Conservation (phyloP, 2,329 filamentous ascomycete species). For the Phoma sp. region DNA sequence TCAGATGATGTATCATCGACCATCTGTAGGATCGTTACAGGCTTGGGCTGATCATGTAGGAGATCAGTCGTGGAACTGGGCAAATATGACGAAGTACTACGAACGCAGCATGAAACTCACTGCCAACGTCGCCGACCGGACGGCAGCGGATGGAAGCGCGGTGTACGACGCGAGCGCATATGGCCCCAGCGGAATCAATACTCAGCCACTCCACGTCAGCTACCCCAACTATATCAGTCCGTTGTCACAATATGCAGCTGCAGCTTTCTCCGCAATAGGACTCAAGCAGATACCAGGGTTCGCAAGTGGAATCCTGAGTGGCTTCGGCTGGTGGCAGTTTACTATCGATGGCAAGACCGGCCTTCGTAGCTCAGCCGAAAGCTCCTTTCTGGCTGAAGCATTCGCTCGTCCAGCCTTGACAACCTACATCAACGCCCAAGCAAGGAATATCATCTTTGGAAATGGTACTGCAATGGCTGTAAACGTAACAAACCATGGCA, state of each 20-base stretch:
- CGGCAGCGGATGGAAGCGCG: not conserved
- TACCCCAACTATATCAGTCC: not conserved
- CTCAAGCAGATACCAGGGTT: not conserved
- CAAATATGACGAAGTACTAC: constrained; percentile 6
- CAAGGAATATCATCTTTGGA: constrained; percentile 45
- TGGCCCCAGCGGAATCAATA: not conserved
- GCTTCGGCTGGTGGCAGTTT: not conserved
- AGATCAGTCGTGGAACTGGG: constrained; percentile 35
- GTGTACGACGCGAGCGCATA: constrained; percentile 2
- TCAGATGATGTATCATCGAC: constrained; percentile 31
- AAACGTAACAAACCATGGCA: not conserved
- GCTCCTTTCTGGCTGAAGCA: constrained; percentile 8
- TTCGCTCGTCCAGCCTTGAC: constrained; percentile 7
- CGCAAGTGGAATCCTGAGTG: not conserved
- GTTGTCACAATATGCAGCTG: not conserved
- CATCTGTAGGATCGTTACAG: constrained; percentile 21
- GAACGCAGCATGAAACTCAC: not conserved
- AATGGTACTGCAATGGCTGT: constrained; percentile 5
- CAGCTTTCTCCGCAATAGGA: not conserved
- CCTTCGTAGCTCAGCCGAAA: constrained; percentile 20
- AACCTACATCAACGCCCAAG: constrained; percentile 9
- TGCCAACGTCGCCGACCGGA: not conserved
- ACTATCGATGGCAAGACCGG: not conserved
- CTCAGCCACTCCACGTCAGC: not conserved
- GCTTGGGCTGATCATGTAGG: constrained; percentile 34